Evolutionary conservation across 176 grass and related monocot species (phyloP).

Genomic region (Elaeis guineensis): DNA sequence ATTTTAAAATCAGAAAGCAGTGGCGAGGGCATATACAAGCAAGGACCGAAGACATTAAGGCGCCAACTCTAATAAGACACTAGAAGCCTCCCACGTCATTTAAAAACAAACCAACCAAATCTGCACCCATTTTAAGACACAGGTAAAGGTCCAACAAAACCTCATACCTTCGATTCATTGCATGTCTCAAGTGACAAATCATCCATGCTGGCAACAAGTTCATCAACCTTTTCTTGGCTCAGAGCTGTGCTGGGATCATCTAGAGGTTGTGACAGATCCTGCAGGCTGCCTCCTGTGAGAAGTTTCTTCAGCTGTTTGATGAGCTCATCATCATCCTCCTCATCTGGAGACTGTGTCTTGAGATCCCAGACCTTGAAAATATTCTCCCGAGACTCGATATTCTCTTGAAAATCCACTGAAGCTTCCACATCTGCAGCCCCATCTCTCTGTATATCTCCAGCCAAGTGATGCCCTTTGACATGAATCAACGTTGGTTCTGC

Average conservation of each 20-base stretch:
- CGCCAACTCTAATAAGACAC: no score
- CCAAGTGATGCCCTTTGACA: background rate
- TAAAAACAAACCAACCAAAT: no score
- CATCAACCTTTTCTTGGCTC: constrained; percentile 38
- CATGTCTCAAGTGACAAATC: constrained; percentile 48
- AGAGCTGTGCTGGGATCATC: constrained; percentile 12
- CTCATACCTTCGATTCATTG: constrained; percentile 12
- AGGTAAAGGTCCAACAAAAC: no score
- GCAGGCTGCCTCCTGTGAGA: constrained; percentile 13
- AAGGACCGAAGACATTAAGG: no score
- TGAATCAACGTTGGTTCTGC: background rate
- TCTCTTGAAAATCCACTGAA: background rate
- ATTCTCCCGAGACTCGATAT: constrained; percentile 32
- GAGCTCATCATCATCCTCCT: constrained; percentile 58
- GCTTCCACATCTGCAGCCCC: constrained; percentile 2
- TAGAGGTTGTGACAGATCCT: constrained; percentile 7
- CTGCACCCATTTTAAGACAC: no score
- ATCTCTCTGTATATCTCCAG: constrained; percentile 9
- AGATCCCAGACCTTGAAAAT: constrained; percentile 90
- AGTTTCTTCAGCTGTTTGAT: constrained; percentile 58
- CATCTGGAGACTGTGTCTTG: constrained; percentile 7
- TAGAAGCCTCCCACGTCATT: no score
- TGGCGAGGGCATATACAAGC: no score
- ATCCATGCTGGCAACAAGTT: constrained; percentile 39
- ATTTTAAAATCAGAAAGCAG: no score